Evolutionary conservation across 495 filamentous ascomycete species (phyloP).

Genomic region (Aspergillus panamensis): DNA sequence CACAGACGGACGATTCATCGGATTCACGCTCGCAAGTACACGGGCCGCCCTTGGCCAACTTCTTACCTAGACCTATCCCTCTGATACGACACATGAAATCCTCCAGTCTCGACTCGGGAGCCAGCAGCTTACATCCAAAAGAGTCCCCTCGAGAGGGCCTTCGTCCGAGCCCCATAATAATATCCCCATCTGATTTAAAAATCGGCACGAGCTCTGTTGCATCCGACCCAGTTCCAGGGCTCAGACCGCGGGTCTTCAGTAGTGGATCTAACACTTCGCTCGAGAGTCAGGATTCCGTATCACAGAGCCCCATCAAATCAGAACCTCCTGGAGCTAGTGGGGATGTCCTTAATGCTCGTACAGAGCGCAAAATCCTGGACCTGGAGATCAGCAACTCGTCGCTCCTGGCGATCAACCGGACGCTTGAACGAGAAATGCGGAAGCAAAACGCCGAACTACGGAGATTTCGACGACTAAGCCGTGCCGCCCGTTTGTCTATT

Average conservation of each 20-base stretch:
- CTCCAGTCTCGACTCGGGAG: slow-evolving; percentile 37
- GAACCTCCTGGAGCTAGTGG: slow-evolving; percentile 53
- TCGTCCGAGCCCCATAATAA: slow-evolving; percentile 34
- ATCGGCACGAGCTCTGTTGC: slow-evolving; percentile 25
- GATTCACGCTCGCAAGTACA: slow-evolving; percentile 23
- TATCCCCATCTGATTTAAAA: slow-evolving; percentile 25
- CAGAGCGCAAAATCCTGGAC: slow-evolving; percentile 92
- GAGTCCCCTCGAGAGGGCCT: slow-evolving; percentile 23
- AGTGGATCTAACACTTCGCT: slow-evolving; percentile 36
- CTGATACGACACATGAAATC: slow-evolving; percentile 36
- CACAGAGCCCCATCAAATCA: slow-evolving; percentile 45
- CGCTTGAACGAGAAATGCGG: slow-evolving; percentile 83
- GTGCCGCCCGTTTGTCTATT: slow-evolving; percentile 67
- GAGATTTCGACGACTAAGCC: slow-evolving; percentile 74
- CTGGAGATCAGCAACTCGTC: slow-evolving; percentile 98
- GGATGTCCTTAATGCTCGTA: slow-evolving; percentile 75
- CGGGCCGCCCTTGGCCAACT: slow-evolving; percentile 22
- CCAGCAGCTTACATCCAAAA: slow-evolving; percentile 16
- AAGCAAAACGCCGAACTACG: slow-evolving; percentile 88
- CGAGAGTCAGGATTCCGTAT: slow-evolving; percentile 29
- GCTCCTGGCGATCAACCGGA: slow-evolving; percentile 93
- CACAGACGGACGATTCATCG: slow-evolving; percentile 23
- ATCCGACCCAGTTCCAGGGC: slow-evolving; percentile 31
- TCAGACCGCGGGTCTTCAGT: slow-evolving; percentile 42
- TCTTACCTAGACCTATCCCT: slow-evolving; percentile 21